A percentile compares a stretch with the other conserved stretches of the same genome.
phyloP scores from a whole-genome alignment of 768 basidiomycete genomes.

The Porphyrellus cyaneotinctus region DNA sequence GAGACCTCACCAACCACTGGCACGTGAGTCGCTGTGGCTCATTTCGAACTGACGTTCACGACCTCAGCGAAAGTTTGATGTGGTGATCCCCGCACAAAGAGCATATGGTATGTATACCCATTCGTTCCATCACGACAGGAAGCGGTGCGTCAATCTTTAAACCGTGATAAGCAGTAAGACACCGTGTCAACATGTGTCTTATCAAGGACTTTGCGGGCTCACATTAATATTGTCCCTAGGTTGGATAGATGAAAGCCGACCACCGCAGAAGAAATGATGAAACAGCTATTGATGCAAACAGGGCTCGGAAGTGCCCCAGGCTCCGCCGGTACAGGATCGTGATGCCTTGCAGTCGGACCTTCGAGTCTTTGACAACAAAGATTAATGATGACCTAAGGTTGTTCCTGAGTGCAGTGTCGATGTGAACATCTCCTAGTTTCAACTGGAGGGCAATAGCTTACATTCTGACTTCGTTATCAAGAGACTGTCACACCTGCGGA shows the following conservation, averaged over 20 bases:
- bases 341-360: too few relatives aligned
- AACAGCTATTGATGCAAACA: background rate
- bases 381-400: background rate
- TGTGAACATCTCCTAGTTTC: too few relatives aligned
- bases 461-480: background rate
- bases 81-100: conserved; percentile 8
- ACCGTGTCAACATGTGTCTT: background rate
- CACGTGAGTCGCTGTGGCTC: too few relatives aligned
- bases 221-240: background rate
- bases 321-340: conserved; percentile 2
- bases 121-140: background rate
- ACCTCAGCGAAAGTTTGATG: too few relatives aligned
- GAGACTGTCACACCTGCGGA: background rate
- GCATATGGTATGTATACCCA: background rate
- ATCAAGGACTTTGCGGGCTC: background rate
- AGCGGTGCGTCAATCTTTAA: conserved; percentile 13
- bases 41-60: too few relatives aligned
- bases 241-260: background rate
- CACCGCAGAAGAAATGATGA: conserved; percentile 3
- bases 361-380: too few relatives aligned
- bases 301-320: background rate
- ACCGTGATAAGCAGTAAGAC: background rate
- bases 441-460: too few relatives aligned
- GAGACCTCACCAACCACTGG: too few relatives aligned
- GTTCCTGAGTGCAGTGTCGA: background rate